Base-by-base conservation (phyloP, 306 rosid genomes). In the Sindora glabra region DNA sequence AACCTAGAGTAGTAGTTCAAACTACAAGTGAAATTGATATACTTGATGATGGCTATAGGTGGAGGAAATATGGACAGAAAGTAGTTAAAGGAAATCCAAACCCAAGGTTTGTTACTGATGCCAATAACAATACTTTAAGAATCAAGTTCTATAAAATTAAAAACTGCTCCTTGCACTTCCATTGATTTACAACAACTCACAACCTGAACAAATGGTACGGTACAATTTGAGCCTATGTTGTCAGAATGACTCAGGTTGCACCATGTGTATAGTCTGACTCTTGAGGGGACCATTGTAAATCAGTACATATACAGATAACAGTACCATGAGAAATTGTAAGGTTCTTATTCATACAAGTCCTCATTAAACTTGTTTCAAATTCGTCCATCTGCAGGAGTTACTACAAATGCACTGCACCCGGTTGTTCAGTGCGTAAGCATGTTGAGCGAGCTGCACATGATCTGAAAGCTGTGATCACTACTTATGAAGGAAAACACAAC, bases 51-150 rank as follows among this genome's bases (percentile, higher is more conserved):
- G 99, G 99, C 22, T 92, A 80, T 67, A 78, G 99, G 48, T 92
- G 99, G 99, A 89, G 96, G 55, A 92, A 92, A 73, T 92, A 92
- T 56, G 99, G 99, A 59, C 99, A 92, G 67, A 92, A 92, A 84
- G 99, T 89, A 5, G 99, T 92, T 16, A 92, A 92, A 53, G 99
- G 99, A 74, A 92, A 92, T 51, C 96, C 99, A 53, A 92, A 92
- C 68, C 95, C 99, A 17, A 89, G 98, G 98, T 89, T 74, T 50
- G 40, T 19, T 40, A 53, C 56, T 15, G 45, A 30, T 21, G 9
- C 37, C 26, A 34, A 22, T 19, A 41, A 37, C 48, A 15, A 17
- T 13, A 64, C 40, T 45, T 58, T 23, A 17, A 27, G 25, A 5
- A 5, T 17, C 10, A 17, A 23, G 10, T 2, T 3, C 14, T 23